These are phyloP conservation scores for Westerdykella ornata DNA, from an alignment of 2,329 filamentous ascomycete species.

Conservation along the genomic window DNA sequence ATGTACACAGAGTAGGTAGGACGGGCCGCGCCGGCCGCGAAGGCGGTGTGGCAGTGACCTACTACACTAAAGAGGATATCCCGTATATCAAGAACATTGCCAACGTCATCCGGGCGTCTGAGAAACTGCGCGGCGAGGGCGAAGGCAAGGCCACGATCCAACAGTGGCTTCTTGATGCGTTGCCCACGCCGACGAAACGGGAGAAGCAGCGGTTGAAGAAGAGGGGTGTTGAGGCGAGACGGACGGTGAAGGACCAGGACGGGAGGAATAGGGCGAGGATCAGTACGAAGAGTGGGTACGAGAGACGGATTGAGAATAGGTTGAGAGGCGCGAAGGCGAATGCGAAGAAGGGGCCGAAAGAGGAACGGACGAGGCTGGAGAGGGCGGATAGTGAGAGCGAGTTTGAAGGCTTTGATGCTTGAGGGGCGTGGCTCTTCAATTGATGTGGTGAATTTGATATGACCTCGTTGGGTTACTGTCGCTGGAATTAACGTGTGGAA, in stretches of 20 bases:
- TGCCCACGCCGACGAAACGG: constrained; percentile 77
- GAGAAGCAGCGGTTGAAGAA: constrained; percentile 77
- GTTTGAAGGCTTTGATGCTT: constrained; percentile 40
- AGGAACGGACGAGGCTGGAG: constrained; percentile 10
- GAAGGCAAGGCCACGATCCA: constrained; percentile 45
- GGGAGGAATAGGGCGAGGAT: constrained; percentile 52
- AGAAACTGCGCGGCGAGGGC: constrained; percentile 54
- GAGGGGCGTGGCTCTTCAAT: neutral
- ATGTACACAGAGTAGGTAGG: constrained; percentile 87
- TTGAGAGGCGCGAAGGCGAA: constrained; percentile 46
- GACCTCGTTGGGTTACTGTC: no score
- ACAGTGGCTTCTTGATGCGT: constrained; percentile 73
- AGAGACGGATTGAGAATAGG: constrained; percentile 63
- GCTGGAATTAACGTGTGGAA: no score
- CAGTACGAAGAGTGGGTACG: constrained; percentile 73
- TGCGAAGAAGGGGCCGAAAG: constrained; percentile 22
- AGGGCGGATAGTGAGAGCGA: constrained; percentile 24
- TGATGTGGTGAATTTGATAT: no score
- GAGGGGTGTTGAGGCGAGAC: constrained; percentile 69
- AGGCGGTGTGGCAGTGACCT: constrained; percentile 83
- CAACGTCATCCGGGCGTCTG: constrained; percentile 80
- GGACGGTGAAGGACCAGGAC: constrained; percentile 32
- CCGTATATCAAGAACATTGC: constrained; percentile 84
- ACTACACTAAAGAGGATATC: constrained; percentile 94
- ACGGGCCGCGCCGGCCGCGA: constrained; percentile 83